Evolutionary conservation across 257 asterid genomes (phyloP).

Genomic region (Thymus mandschuricus): DNA sequence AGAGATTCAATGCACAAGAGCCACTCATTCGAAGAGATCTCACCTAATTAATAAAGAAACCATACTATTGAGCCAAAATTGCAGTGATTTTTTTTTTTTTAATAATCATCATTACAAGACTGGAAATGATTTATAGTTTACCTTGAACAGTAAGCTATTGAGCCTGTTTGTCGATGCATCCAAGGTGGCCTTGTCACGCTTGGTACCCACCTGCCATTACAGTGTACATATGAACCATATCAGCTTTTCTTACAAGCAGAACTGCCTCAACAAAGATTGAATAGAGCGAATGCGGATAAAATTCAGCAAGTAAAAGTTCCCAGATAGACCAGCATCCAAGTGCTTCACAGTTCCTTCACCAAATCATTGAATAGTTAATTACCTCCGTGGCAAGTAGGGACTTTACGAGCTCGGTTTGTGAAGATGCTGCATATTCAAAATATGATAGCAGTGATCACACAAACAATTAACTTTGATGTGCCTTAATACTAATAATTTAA

Average conservation of each 20-base stretch:
- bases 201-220: conserved; percentile 68
- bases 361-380: conserved; percentile 8
- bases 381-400: conserved; percentile 92
- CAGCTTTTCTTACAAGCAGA: conserved; percentile 27
- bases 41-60: conserved; percentile 53
- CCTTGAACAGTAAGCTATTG: conserved; percentile 80
- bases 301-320: background rate
- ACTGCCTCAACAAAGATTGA: background rate
- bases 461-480: conserved; percentile 10
- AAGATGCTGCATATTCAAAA: conserved; percentile 59
- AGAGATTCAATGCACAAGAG: conserved; percentile 85
- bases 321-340: too few relatives aligned
- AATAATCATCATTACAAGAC: conserved; percentile 8
- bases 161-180: conserved; percentile 73
- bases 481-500: background rate
- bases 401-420: conserved; percentile 81
- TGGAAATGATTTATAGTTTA: conserved; percentile 22
- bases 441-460: conserved; percentile 19
- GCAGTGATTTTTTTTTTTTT: background rate
- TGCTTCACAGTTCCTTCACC: too few relatives aligned
- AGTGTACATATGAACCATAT: conserved; percentile 21
- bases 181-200: conserved; percentile 68
- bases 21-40: conserved; percentile 88
- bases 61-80: conserved; percentile 20
- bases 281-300: background rate